Conservation (phyloP, 2,329 filamentous ascomycete genomes). For the Ascochyta fabae region DNA sequence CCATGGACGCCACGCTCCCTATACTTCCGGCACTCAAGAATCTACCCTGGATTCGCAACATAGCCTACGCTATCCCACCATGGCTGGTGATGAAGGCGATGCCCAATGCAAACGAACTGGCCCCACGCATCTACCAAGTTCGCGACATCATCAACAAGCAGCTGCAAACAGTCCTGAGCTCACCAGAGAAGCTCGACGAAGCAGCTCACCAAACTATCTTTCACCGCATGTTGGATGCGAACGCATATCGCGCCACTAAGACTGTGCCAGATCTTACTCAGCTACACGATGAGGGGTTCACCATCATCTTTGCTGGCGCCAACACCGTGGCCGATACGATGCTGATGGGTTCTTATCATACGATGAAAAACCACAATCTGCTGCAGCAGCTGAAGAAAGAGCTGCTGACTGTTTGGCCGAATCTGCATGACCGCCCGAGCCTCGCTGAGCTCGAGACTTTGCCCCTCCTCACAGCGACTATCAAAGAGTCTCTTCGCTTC, state of each 20-base stretch:
- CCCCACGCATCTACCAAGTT: slow-evolving; percentile 3
- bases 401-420: slow-evolving; percentile 2
- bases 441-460: background rate
- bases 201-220: background rate
- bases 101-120: background rate
- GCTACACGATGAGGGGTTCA: slow-evolving; percentile 1
- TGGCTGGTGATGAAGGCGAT: slow-evolving; percentile 2
- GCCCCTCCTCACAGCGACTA: slow-evolving; percentile 1
- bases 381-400: background rate
- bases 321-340: slow-evolving; percentile 4
- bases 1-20: slow-evolving; percentile 1
- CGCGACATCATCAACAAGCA: slow-evolving; percentile 4
- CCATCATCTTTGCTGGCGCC: slow-evolving; percentile 2
- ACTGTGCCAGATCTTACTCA: slow-evolving; percentile 1
- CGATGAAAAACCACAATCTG: background rate
- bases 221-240: slow-evolving; percentile 1
- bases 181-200: slow-evolving; percentile 1
- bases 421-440: background rate
- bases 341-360: slow-evolving; percentile 3
- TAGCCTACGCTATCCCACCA: background rate
- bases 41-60: background rate
- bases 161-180: background rate
- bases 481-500: slow-evolving; percentile 4
- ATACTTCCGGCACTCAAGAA: background rate
- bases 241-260: background rate